phyloP scores from a whole-genome alignment of 805 yeast genomes.

The Teunomyces gatunensis region DNA sequence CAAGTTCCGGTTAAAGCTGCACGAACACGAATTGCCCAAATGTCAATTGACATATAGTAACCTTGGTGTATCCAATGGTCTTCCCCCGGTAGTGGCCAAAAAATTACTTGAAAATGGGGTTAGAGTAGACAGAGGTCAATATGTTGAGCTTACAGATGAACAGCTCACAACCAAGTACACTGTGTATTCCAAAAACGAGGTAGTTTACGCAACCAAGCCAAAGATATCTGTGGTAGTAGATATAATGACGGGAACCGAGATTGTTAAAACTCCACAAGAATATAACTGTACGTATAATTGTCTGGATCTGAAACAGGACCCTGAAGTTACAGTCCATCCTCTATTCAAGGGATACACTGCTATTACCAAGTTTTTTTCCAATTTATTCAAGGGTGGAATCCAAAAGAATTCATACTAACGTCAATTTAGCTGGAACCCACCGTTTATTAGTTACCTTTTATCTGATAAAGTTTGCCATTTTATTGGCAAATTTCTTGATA shows the following conservation, averaged over 20 bases:
- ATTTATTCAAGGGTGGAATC: neutral
- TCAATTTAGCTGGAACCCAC: neutral
- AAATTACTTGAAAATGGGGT: constrained; percentile 52
- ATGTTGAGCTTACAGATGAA: constrained; percentile 40
- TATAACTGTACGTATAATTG: constrained; percentile 38
- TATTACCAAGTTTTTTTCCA: neutral
- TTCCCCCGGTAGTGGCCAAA: constrained; percentile 45
- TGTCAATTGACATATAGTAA: constrained; percentile 36
- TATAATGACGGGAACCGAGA: constrained; percentile 15
- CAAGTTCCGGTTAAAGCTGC: constrained; percentile 16
- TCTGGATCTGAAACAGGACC: neutral
- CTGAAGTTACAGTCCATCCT: neutral
- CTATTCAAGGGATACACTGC: neutral
- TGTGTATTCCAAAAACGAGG: constrained; percentile 25
- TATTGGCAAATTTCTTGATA: neutral
- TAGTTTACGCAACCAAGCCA: constrained; percentile 20
- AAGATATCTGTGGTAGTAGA: constrained; percentile 17
- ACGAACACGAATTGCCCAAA: constrained; percentile 19
- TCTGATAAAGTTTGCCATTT: neutral
- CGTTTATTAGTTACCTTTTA: neutral
- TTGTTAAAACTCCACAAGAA: constrained; percentile 16
- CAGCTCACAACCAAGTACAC: constrained; percentile 44
- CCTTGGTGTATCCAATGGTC: constrained; percentile 38
- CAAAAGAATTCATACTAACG: neutral
- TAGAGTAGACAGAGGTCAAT: constrained; percentile 46